These are phyloP conservation scores for Mortierella sp. DNA, from an alignment of 371 early-diverging fungal genomes.

Conservation along the genomic window DNA sequence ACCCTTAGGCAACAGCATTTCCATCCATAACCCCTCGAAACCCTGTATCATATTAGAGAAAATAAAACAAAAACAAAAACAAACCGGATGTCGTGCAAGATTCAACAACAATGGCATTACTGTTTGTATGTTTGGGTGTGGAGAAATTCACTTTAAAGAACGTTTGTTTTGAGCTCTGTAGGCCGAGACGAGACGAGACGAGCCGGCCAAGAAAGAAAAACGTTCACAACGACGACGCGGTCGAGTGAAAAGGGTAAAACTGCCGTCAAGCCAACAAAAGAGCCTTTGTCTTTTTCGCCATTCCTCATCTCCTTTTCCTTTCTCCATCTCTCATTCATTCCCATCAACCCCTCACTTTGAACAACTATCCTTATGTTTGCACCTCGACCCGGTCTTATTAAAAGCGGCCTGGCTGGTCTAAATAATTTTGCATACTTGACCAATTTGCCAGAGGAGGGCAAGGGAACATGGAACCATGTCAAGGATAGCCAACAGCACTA, in stretches of 20 bases:
- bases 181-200: not conserved
- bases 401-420: not conserved
- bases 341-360: not conserved
- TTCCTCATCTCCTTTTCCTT: not conserved
- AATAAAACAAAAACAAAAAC: not conserved
- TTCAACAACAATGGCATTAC: not conserved
- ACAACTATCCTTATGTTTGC: conserved; percentile 17
- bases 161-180: not conserved
- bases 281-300: not conserved
- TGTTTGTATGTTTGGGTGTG: not conserved
- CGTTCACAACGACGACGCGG: not conserved
- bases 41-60: conserved; percentile 25
- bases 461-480: conserved; percentile 36
- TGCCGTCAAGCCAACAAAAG: not conserved
- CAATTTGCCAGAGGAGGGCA: conserved; percentile 26
- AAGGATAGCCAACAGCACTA: conserved; percentile 33
- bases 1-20: not conserved
- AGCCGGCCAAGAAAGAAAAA: too few relatives aligned
- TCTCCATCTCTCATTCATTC: not conserved
- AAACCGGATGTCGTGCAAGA: not conserved
- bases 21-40: too few relatives aligned
- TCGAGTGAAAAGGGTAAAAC: not conserved
- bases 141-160: not conserved
- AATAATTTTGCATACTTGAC: conserved; percentile 22
- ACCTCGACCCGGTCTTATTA: conserved; percentile 15